A percentile compares a stretch with the other conserved stretches of the same genome.
phyloP scores from a whole-genome alignment of 306 rosid species.

The Hylodesmum podocarpum region DNA sequence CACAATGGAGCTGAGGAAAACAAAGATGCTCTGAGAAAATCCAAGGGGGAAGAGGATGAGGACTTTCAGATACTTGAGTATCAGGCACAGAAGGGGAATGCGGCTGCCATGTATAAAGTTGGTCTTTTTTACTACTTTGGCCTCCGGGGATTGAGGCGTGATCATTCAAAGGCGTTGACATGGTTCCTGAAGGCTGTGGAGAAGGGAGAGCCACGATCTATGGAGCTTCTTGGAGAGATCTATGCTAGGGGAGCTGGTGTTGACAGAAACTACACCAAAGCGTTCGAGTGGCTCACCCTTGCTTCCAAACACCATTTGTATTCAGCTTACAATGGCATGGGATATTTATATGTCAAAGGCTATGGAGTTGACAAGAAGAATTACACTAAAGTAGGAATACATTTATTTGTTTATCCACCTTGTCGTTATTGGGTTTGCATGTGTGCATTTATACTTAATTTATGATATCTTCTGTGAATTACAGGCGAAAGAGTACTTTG shows the following conservation, averaged over 20 bases:
- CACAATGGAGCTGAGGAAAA: conserved; percentile 94
- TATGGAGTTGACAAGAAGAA: conserved; percentile 89
- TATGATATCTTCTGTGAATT: not conserved
- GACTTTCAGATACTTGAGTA: conserved; percentile 94
- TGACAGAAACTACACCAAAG: conserved; percentile 85
- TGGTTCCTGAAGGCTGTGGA: conserved; percentile 96
- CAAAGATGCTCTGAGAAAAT: conserved; percentile 86
- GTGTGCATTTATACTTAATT: not conserved
- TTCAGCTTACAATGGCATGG: conserved; percentile 95
- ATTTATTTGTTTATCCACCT: not conserved
- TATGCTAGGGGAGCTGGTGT: conserved; percentile 97
- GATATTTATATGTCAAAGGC: conserved; percentile 91
- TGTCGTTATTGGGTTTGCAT: not conserved
- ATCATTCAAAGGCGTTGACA: conserved; percentile 74
- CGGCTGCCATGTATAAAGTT: conserved; percentile 89
- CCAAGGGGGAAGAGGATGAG: conserved; percentile 91
- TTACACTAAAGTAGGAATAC: conserved; percentile 69
- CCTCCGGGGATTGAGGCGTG: conserved; percentile 88
- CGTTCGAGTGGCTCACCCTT: conserved; percentile 89
- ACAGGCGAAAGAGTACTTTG: conserved; percentile 96
- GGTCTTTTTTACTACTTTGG: conserved; percentile 98
- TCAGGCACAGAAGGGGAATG: conserved; percentile 94
- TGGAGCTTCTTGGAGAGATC: conserved; percentile 96
- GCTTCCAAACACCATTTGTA: conserved; percentile 79
- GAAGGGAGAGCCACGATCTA: conserved; percentile 89